Base-by-base conservation (phyloP, 2,329 filamentous ascomycete species). In the Venturia effusa region DNA sequence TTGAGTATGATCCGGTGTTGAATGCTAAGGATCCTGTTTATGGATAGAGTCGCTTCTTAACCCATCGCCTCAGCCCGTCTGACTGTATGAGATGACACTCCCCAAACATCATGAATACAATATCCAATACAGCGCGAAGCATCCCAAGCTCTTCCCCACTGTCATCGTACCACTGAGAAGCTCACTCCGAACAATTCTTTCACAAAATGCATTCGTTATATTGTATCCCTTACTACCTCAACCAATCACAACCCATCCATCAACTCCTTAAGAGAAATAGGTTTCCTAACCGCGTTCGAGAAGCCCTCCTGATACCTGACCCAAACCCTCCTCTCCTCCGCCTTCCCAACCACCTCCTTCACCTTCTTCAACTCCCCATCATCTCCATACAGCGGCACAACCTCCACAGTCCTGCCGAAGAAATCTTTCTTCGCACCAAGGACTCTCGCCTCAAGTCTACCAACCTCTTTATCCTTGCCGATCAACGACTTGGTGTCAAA, bases 201-300 rank as follows among this genome's bases (percentile, higher is more conserved):
- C 34, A 37, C n/a, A 37, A 11, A 5, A 10, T 39, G 4, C 15
- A 39, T 39, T 39, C 37, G 8, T 39, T 10, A 11, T 39, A 39
- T 39, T 10, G 3, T 39, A 39, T 39, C 8, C 8, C 2, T 39
- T 2, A 39, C 8, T 11, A 8, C 8, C 37, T 15, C 10, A 39
- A 39, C 37, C 10, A 39, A 39, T 63, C 37, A 88, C 65, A 92
- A 71, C 3, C 84, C 87, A 64, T 79, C 81, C 80, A 96, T 76
- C 69, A 97, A 83, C 74, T 96, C 92, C 66, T 84, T 82, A 73
- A 96, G 74, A 10, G 89, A 89, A 66, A 97, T 86, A 2, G 91
- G 90, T 74, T 96, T 96, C 74, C 89, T 83, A 66, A 97, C 92
- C 13, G 92, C 92, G 80, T 97, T 96, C 64, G 91, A 94, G 72